Evolutionary conservation across 352 stramenopile species (phyloP).

Genomic region (Peronospora tabacina): DNA sequence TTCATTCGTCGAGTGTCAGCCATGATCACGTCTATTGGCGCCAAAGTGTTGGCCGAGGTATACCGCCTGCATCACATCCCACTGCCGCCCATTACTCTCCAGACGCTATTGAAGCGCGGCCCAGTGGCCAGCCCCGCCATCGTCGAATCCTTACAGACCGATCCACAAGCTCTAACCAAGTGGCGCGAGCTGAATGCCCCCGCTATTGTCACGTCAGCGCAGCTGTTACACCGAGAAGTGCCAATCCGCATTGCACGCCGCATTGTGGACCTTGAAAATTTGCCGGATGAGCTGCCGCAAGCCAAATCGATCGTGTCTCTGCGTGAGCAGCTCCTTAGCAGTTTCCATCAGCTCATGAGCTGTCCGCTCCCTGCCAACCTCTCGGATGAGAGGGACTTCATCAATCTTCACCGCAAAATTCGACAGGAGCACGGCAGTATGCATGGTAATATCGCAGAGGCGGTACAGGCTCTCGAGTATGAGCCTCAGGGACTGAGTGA

Average conservation of each 20-base stretch:
- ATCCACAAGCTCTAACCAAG: constrained; percentile 39
- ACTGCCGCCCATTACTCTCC: constrained; percentile 70
- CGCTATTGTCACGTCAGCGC: constrained; percentile 69
- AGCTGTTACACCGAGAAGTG: constrained; percentile 69
- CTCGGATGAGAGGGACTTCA: constrained; percentile 45
- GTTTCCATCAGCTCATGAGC: constrained; percentile 67
- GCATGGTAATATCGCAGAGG: constrained; percentile 60
- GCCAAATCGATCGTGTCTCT: constrained; percentile 52
- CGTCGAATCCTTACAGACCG: constrained; percentile 40
- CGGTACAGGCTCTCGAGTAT: constrained; percentile 46
- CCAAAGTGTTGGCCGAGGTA: constrained; percentile 70
- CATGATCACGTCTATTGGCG: constrained; percentile 35
- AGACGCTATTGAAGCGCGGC: constrained; percentile 62
- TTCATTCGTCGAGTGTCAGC: constrained; percentile 13
- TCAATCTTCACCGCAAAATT: constrained; percentile 51
- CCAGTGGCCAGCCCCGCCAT: constrained; percentile 40
- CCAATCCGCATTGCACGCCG: constrained; percentile 72
- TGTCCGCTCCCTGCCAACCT: constrained; percentile 52
- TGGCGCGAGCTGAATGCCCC: constrained; percentile 64
- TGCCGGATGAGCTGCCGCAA: constrained; percentile 57
- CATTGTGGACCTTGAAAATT: constrained; percentile 79
- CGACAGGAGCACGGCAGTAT: constrained; percentile 58
- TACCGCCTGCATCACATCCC: constrained; percentile 80
- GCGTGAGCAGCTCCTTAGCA: constrained; percentile 53
- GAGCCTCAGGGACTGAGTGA: constrained; percentile 46